Evolutionary conservation across 495 filamentous ascomycete species (phyloP), one percentile per base, ranked within the genome.

Genomic region (Penicillium salamii): DNA sequence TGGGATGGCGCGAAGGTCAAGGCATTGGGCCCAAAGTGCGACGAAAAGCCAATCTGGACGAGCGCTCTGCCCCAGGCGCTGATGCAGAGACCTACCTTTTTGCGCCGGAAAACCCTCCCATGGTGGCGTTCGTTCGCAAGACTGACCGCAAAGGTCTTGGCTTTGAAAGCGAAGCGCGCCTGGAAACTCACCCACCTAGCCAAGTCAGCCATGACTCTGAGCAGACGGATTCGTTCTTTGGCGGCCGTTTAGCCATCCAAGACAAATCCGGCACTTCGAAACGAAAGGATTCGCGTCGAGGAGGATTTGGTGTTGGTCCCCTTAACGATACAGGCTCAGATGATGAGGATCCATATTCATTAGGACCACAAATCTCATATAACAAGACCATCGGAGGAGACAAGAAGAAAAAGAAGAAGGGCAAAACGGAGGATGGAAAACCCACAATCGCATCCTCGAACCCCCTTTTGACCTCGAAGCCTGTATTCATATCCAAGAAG

Each of bases 241-340:
- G 76, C 9, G 61, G 51, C 28, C 62, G 71, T 26, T 50, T 69
- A 42, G 65, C 53, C 6, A 46, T 44, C 3, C 55, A 61, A 33
- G 57, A 46, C n/a, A 68, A 71, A 39, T 40, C 56, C 13, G 64
- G 61, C 40, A 49, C 57, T 49, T 64, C 69, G 24, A 76, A 76
- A 43, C 72, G 76, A 12, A 79, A 80, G 32, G 78, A 71, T 42
- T 64, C 78, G 14, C 66, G 57, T 6, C 78, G 79, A 23, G 80
- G 84, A 39, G 88, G 85, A 0, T 90, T 98, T 39, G 93, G 93
- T 0, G 86, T 95, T 12, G 93, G 93, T 3, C 73, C 97, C 17
- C 67, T 98, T 42, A 98, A 97, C 59, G 93, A 97, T 51, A 95
- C 85, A 14, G 92, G 90, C 3, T 97, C 93, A n/a, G 93, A 97